A percentile compares a stretch with the other conserved stretches of the same genome.
Evolutionary conservation across 495 filamentous ascomycete species (phyloP).

Genomic region (Neurospora sp.): DNA sequence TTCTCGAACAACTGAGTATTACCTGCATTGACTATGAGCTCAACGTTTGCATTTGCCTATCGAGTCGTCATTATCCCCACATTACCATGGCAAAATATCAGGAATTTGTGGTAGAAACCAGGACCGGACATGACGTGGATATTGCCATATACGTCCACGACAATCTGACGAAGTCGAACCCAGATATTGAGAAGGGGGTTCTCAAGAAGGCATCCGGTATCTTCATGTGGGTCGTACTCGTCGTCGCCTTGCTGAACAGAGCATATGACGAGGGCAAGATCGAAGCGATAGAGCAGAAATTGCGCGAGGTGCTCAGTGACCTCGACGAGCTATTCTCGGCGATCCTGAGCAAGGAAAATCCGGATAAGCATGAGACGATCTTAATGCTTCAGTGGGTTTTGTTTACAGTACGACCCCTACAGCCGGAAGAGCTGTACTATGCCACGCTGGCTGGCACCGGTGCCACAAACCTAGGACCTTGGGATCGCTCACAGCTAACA

Average conservation of each 20-base stretch:
- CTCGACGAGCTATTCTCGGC: slow-evolving; percentile 4
- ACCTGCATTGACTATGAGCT: not conserved
- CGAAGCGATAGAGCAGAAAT: slow-evolving; percentile 3
- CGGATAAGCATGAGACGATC: slow-evolving; percentile 1
- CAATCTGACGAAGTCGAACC: not conserved
- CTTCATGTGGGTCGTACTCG: slow-evolving; percentile 29
- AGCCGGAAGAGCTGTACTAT: too few species aligned
- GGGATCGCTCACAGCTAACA: not conserved
- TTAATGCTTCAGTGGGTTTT: too few species aligned
- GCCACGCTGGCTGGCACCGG: not conserved
- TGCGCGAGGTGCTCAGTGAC: slow-evolving; percentile 1
- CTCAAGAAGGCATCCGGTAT: slow-evolving; percentile 6
- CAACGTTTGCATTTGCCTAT: slow-evolving; percentile 11
- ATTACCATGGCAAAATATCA: slow-evolving; percentile 6
- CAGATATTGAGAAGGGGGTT: not conserved
- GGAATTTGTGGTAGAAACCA: slow-evolving; percentile 5
- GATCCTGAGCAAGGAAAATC: not conserved
- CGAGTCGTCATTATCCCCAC: slow-evolving; percentile 26
- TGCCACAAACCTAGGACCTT: not conserved
- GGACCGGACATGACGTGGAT: not conserved
- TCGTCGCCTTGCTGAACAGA: slow-evolving; percentile 23
- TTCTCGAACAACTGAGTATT: not conserved
- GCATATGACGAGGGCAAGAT: slow-evolving; percentile 16
- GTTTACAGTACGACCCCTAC: too few species aligned
- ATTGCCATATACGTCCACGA: slow-evolving; percentile 1